Percentiles rank a stretch among this genome's conserved stretches.
These are phyloP conservation scores for Penicillium sp. DNA, from an alignment of 2,329 filamentous ascomycete genomes.

Conservation along the genomic window DNA sequence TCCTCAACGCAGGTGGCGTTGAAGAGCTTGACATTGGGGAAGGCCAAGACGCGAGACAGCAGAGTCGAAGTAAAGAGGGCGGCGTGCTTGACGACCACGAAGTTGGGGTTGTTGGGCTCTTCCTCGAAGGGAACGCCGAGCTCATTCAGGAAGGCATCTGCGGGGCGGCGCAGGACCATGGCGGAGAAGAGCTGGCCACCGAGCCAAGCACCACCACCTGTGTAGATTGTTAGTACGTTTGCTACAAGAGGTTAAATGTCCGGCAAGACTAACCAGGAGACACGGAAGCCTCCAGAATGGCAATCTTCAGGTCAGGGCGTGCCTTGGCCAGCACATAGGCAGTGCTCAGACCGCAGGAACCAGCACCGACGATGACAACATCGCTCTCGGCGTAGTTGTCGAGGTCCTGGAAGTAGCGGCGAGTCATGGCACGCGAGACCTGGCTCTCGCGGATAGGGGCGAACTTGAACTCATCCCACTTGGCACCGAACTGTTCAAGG, in stretches of 20 bases:
- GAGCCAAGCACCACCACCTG: conserved; percentile 84
- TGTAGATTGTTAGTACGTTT: conserved; percentile 7
- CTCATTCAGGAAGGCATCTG: conserved; percentile 78
- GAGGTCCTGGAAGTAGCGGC: conserved; percentile 87
- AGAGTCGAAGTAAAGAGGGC: conserved; percentile 88
- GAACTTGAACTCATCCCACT: conserved; percentile 82
- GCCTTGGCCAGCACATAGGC: conserved; percentile 81
- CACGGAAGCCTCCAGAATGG: conserved; percentile 84
- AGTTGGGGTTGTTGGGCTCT: conserved; percentile 80
- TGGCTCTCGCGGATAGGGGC: conserved; percentile 86
- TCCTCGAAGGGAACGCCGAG: conserved; percentile 83
- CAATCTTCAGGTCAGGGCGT: conserved; percentile 86
- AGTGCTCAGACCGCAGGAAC: conserved; percentile 80
- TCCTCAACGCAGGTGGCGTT: conserved; percentile 93
- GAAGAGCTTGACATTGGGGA: conserved; percentile 94
- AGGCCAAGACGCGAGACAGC: conserved; percentile 74
- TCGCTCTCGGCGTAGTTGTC: conserved; percentile 89
- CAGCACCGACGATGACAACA: conserved; percentile 89
- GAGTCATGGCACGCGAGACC: conserved; percentile 89
- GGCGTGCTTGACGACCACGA: conserved; percentile 91
- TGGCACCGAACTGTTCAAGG: conserved; percentile 65
- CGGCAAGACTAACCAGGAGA: conserved; percentile 57
- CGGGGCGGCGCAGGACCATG: conserved; percentile 93
- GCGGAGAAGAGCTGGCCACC: conserved; percentile 92
- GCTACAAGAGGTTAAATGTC: not conserved